phyloP scores from a whole-genome alignment of 2,329 filamentous ascomycete species.

The Helicocarpus griseus region DNA sequence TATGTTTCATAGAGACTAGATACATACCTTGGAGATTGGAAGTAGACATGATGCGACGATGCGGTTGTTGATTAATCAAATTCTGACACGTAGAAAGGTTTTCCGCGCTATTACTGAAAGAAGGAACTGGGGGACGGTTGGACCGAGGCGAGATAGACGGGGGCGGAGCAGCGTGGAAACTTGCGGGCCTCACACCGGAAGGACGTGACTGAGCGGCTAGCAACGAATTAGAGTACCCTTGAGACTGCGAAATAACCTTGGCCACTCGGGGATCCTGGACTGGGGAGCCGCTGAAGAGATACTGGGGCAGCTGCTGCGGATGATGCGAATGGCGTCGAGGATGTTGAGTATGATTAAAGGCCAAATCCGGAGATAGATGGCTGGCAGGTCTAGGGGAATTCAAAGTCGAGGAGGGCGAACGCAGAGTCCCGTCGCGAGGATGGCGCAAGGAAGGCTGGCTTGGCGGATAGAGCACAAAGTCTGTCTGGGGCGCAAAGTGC shows the following conservation, averaged over 20 bases:
- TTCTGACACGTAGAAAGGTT: slow-evolving; percentile 20
- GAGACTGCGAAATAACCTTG: slow-evolving; percentile 28
- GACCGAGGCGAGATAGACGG: slow-evolving; percentile 28
- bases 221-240: slow-evolving; percentile 30
- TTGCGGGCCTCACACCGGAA: slow-evolving; percentile 20
- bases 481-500: slow-evolving; percentile 22
- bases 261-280: slow-evolving; percentile 31
- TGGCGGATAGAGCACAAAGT: slow-evolving; percentile 41
- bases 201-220: slow-evolving; percentile 26
- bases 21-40: slow-evolving; percentile 29
- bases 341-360: slow-evolving; percentile 20
- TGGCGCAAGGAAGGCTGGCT: slow-evolving; percentile 16
- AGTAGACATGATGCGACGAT: slow-evolving; percentile 32
- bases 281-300: slow-evolving; percentile 10
- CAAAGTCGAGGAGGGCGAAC: slow-evolving; percentile 22
- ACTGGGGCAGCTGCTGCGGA: neutral
- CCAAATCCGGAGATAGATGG: slow-evolving; percentile 21
- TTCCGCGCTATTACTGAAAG: slow-evolving; percentile 24
- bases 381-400: slow-evolving; percentile 29
- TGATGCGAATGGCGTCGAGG: slow-evolving; percentile 25
- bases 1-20: slow-evolving; percentile 16
- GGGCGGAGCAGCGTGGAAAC: slow-evolving; percentile 28
- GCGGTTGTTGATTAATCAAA: slow-evolving; percentile 18
- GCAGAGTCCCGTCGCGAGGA: slow-evolving; percentile 25
- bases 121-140: slow-evolving; percentile 31